Conservation (phyloP, 1,139 yeast species). For the Ashbya aceris region DNA sequence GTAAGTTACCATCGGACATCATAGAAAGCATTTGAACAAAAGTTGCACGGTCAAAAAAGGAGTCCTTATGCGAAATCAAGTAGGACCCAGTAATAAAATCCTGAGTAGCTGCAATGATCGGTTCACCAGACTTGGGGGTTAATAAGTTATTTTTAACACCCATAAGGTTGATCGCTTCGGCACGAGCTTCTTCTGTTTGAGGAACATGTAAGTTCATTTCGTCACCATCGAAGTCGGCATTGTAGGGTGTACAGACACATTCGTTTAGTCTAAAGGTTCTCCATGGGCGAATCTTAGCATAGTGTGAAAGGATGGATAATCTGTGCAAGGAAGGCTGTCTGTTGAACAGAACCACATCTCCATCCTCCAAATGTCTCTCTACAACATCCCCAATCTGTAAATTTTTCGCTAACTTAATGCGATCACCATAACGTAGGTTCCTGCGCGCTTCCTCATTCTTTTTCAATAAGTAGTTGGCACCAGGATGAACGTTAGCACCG, state of each 20-base stretch:
- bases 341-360: conserved; percentile 89
- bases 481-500: conserved; percentile 90
- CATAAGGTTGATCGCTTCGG: conserved; percentile 96
- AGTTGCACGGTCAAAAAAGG: conserved; percentile 82
- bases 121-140: conserved; percentile 97
- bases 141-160: conserved; percentile 91
- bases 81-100: conserved; percentile 97
- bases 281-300: conserved; percentile 96
- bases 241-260: conserved; percentile 98
- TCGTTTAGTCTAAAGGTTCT: conserved; percentile 94
- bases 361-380: conserved; percentile 97
- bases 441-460: conserved; percentile 80
- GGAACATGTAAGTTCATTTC: conserved; percentile 99
- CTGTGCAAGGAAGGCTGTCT: conserved; percentile 98
- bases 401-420: conserved; percentile 65
- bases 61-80: conserved; percentile 83
- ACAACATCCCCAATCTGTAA: conserved; percentile 84
- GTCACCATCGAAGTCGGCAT: conserved; percentile 99
- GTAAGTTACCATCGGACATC: conserved; percentile 91
- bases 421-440: conserved; percentile 82
- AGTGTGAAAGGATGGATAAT: conserved; percentile 87
- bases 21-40: conserved; percentile 76
- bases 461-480: conserved; percentile 86
- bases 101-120: conserved; percentile 98
- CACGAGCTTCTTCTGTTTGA: conserved; percentile 97